phyloP scores from a whole-genome alignment of 495 filamentous ascomycete genomes.

The Immersiella caudata region DNA sequence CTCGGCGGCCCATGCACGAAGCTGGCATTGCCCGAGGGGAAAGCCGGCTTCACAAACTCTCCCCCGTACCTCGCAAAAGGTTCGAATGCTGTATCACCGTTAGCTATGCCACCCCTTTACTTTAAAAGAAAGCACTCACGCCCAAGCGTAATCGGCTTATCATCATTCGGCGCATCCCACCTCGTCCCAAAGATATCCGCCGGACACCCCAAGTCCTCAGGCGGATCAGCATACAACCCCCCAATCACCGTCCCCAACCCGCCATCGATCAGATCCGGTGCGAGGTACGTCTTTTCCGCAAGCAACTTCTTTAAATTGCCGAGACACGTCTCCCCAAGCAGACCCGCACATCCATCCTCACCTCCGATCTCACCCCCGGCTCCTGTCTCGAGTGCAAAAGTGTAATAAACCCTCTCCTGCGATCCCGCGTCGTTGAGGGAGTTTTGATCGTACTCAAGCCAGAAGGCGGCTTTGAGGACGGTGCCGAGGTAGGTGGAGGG shows the following conservation, averaged over 20 bases:
- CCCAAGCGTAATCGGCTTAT: not conserved
- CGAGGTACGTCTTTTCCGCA: not conserved
- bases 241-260: not conserved
- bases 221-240: not conserved
- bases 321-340: slow-evolving; percentile 1
- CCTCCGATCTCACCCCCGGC: not conserved
- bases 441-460: slow-evolving; percentile 9
- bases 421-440: not conserved
- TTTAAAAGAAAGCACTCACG: not conserved
- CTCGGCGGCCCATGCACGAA: not conserved
- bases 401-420: slow-evolving; percentile 3
- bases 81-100: not conserved
- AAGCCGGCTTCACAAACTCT: not conserved
- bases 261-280: not conserved
- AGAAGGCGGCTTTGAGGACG: slow-evolving; percentile 11
- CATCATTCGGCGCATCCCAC: not conserved
- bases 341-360: slow-evolving; percentile 2
- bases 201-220: slow-evolving; percentile 1
- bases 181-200: slow-evolving; percentile 9
- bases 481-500: slow-evolving; percentile 9
- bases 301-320: not conserved
- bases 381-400: slow-evolving; percentile 4
- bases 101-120: not conserved
- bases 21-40: slow-evolving; percentile 6
- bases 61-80: not conserved